Conservation (phyloP, 306 rosid species). For the Vigna trinervia region DNA sequence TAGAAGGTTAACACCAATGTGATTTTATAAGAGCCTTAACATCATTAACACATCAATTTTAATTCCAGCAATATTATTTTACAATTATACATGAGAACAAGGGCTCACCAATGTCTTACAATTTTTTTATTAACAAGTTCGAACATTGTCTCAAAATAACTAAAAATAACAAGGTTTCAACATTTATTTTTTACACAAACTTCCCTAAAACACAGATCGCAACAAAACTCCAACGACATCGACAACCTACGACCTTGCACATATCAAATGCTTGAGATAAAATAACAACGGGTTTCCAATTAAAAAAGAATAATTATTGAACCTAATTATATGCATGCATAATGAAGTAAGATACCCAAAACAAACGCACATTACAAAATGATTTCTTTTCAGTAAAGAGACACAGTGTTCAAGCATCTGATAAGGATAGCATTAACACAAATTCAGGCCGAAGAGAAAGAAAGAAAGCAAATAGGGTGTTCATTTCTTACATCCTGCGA, state of each 20-base stretch:
- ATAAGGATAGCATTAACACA: not conserved
- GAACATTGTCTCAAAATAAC: too few relatives aligned
- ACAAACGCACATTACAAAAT: not conserved
- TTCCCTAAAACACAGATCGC: not conserved
- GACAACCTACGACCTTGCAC: not conserved
- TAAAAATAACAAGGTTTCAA: too few relatives aligned
- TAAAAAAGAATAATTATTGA: not conserved
- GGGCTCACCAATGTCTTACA: not conserved
- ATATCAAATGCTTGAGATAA: not conserved
- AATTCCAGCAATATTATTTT: not conserved
- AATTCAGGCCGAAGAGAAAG: not conserved
- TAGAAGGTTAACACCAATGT: not conserved
- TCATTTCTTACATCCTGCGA: conserved; percentile 67
- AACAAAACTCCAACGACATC: not conserved
- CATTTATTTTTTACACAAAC: too few relatives aligned
- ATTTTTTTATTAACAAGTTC: too few relatives aligned
- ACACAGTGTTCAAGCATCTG: not conserved
- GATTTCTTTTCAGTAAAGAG: not conserved
- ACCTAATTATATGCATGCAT: not conserved
- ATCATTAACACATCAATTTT: too few relatives aligned
- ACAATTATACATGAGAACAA: too few relatives aligned
- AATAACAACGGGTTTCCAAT: too few relatives aligned
- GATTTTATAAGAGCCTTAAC: too few relatives aligned
- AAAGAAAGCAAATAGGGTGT: not conserved
- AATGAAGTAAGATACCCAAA: not conserved